phyloP scores from a whole-genome alignment of 768 basidiomycete species.

The Suillus americanus region DNA sequence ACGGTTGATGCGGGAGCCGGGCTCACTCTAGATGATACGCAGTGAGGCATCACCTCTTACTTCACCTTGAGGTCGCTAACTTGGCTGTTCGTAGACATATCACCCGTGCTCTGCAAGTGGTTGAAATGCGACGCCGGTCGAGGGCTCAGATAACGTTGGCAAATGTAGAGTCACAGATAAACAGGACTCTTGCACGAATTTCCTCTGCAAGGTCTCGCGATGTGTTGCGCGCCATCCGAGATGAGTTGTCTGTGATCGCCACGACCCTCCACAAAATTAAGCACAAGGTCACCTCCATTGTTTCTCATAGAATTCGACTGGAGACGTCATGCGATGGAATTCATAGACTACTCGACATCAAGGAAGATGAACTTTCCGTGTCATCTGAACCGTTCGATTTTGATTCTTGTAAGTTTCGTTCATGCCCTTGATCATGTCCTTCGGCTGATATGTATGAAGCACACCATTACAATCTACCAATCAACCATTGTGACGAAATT shows the following conservation, averaged over 20 bases:
- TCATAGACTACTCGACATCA: neutral
- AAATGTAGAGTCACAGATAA: neutral
- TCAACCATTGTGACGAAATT: slow-evolving; percentile 11
- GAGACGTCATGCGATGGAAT: neutral
- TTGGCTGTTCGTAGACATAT: neutral
- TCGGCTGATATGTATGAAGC: neutral
- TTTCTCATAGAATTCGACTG: neutral
- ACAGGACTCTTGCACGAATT: neutral
- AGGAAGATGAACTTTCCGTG: neutral
- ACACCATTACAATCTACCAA: slow-evolving; percentile 6
- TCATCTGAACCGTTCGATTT: neutral
- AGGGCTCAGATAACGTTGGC: neutral
- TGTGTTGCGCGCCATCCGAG: neutral
- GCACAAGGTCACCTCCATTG: neutral
- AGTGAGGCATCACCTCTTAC: neutral
- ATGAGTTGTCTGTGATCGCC: neutral
- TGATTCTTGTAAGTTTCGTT: neutral
- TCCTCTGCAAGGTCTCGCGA: neutral
- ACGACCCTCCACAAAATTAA: neutral
- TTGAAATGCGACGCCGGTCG: neutral
- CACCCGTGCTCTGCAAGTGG: neutral
- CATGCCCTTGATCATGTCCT: neutral
- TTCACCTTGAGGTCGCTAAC: neutral
- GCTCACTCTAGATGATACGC: neutral
- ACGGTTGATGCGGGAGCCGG: neutral